Conservation (phyloP, 192 early-diverging fungal species). For the Backusella westeae region DNA sequence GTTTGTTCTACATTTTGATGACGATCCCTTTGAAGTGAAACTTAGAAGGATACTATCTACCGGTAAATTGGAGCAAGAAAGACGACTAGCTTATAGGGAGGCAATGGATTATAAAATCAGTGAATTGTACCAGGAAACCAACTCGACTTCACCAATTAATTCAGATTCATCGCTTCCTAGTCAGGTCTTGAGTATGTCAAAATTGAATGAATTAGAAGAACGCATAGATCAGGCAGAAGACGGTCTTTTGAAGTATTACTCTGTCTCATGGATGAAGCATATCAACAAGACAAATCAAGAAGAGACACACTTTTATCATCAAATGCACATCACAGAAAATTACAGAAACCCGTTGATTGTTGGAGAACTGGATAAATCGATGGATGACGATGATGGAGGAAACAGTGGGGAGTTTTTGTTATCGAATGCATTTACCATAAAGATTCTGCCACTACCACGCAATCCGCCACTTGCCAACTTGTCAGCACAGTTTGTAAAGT, state of each 20-base stretch:
- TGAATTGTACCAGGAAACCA: neutral
- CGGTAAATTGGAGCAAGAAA: conserved; percentile 26
- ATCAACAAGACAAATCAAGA: conserved; percentile 5
- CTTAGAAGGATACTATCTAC: conserved; percentile 24
- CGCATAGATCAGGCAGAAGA: conserved; percentile 16
- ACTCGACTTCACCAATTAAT: neutral
- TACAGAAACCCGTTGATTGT: neutral
- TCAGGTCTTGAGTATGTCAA: neutral
- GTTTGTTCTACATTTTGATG: conserved; percentile 31
- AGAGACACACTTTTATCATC: conserved; percentile 1
- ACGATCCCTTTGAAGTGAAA: conserved; percentile 38
- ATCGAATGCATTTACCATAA: neutral
- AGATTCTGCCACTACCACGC: neutral
- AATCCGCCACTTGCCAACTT: conserved; percentile 22
- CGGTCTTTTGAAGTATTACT: conserved; percentile 21
- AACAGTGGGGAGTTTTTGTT: neutral
- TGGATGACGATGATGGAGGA: neutral
- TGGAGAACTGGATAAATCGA: neutral
- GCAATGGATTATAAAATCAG: conserved; percentile 23
- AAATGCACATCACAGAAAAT: neutral
- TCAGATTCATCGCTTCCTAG: neutral
- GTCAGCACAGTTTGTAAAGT: conserved; percentile 12
- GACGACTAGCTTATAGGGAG: conserved; percentile 25
- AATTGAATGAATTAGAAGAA: neutral
- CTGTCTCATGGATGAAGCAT: conserved; percentile 25